Evolutionary conservation across 805 yeast genomes (phyloP).

Genomic region (Vanderwaltozyma verrucispora): DNA sequence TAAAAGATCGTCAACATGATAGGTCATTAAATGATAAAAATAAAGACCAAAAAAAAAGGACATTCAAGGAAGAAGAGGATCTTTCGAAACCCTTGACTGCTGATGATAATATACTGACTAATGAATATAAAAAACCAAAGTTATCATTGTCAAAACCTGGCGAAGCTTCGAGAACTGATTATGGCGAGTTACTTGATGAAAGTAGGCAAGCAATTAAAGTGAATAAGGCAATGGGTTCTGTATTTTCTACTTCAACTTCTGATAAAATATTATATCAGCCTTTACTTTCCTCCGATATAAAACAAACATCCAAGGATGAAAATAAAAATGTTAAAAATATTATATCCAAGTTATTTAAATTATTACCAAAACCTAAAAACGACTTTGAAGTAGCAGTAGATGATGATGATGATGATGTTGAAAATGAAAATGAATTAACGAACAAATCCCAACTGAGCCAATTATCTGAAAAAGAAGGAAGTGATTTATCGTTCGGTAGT

Average conservation of each 20-base stretch:
- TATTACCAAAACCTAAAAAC: conserved; percentile 35
- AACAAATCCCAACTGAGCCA: no score
- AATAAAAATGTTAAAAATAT: neutral
- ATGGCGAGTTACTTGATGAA: conserved; percentile 8
- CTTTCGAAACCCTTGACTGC: conserved; percentile 5
- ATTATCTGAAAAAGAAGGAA: no score
- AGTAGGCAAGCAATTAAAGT: conserved; percentile 20
- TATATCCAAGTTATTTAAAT: conserved; percentile 18
- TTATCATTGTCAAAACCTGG: conserved; percentile 31
- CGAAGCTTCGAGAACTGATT: conserved; percentile 4
- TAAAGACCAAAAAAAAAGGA: conserved; percentile 10
- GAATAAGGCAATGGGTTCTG: conserved; percentile 4
- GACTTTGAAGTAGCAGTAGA: conserved; percentile 35
- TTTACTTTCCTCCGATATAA: neutral
- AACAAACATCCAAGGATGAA: neutral
- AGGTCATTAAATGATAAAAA: conserved; percentile 14
- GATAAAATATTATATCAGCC: no score
- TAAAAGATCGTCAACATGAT: conserved; percentile 29
- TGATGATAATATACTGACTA: conserved; percentile 6
- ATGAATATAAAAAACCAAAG: conserved; percentile 19
- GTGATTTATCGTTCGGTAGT: no score
- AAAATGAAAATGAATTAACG: no score
- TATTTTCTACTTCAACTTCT: conserved; percentile 1
- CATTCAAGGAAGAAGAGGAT: conserved; percentile 12
- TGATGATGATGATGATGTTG: conserved; percentile 24